Conservation (phyloP, 306 rosid species). For the Prunus kanzakura region DNA sequence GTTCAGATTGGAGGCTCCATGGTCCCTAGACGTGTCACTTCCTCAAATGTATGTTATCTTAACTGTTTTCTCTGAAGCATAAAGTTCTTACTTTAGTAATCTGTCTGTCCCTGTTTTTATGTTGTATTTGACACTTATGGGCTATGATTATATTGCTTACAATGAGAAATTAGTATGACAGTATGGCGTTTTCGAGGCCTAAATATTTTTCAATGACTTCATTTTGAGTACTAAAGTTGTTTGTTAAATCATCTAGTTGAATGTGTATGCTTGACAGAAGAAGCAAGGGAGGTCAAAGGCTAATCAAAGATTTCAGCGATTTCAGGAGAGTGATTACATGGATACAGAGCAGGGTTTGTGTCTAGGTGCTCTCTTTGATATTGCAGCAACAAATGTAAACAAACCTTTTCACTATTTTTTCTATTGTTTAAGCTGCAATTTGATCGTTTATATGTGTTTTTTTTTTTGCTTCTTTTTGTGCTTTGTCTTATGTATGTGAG, state of each 20-base stretch:
- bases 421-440: background rate
- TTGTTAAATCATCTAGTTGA: conserved; percentile 20
- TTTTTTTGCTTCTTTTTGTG: background rate
- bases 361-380: conserved; percentile 89
- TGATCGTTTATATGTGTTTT: background rate
- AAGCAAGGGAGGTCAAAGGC: conserved; percentile 62
- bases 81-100: too few relatives aligned
- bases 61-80: background rate
- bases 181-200: too few relatives aligned
- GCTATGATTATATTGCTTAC: background rate
- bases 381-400: conserved; percentile 89
- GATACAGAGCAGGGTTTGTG: conserved; percentile 85
- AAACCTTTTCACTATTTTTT: conserved; percentile 10
- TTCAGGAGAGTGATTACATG: conserved; percentile 89
- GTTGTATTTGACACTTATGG: background rate
- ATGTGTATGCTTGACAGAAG: conserved; percentile 49
- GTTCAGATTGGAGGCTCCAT: conserved; percentile 90
- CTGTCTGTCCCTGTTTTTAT: background rate
- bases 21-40: conserved; percentile 61
- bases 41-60: conserved; percentile 52
- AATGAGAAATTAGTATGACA: background rate
- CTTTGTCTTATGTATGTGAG: conserved; percentile 13
- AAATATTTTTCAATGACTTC: background rate
- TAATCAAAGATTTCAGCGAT: conserved; percentile 57
- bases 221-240: conserved; percentile 17